A percentile compares a stretch with the other conserved stretches of the same genome.
Conservation (phyloP, 208 protist genomes). For the Leishmania amazonensis region DNA sequence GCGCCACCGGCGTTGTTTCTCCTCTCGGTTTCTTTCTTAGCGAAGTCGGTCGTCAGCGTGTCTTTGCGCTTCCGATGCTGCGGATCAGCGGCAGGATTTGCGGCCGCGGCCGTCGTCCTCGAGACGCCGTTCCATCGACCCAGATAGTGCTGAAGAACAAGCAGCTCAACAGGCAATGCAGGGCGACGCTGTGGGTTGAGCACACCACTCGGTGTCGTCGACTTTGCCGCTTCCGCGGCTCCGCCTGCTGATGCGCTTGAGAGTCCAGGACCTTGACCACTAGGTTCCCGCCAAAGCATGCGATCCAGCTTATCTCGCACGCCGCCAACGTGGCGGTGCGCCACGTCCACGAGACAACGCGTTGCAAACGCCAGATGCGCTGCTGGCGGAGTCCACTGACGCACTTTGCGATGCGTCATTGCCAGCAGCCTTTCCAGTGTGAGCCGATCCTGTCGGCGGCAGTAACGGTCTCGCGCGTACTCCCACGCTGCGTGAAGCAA, state of each 20-base stretch:
- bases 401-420: slow-evolving; percentile 38
- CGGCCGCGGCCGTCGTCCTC: background rate
- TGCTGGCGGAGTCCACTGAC: slow-evolving; percentile 73
- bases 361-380: slow-evolving; percentile 25
- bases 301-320: slow-evolving; percentile 37
- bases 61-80: background rate
- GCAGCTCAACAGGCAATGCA: slow-evolving; percentile 43
- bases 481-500: slow-evolving; percentile 70
- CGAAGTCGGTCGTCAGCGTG: background rate
- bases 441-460: slow-evolving; percentile 62
- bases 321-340: slow-evolving; percentile 20
- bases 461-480: slow-evolving; percentile 53
- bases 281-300: slow-evolving; percentile 50
- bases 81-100: background rate
- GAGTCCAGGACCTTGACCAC: background rate
- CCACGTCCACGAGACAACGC: slow-evolving; percentile 20
- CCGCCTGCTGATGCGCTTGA: no score
- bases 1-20: background rate
- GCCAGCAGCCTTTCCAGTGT: slow-evolving; percentile 53
- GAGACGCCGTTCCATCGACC: slow-evolving; percentile 20
- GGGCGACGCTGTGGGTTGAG: slow-evolving; percentile 7
- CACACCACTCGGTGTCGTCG: background rate
- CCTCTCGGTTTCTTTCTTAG: background rate
- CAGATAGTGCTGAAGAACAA: slow-evolving; percentile 49
- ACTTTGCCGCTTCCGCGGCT: background rate